Evolutionary conservation across 2,329 filamentous ascomycete species (phyloP), one percentile per base, ranked within the genome.

Genomic region (Colletotrichum tropicale): DNA sequence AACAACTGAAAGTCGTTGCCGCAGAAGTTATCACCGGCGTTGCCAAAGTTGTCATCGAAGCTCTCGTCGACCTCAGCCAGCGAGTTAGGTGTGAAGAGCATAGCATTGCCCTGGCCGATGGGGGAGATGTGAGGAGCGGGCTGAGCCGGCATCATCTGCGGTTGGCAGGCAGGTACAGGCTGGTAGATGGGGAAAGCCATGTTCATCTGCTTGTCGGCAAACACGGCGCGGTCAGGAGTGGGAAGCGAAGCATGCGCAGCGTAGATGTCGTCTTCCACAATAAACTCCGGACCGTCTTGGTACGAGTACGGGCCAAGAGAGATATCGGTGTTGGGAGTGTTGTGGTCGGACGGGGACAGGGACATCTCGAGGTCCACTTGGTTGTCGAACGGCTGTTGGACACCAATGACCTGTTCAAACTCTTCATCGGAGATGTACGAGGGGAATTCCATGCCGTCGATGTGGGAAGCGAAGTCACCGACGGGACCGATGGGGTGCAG

Each of bases 1-100:
- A 90, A 95, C 18, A 95, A 88, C 21, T 90, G 89, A 79, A 95
- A 95, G 82, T 95, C 93, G 13, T 83, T 85, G n/a, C 86, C 85
- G 24, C 58, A 58, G 58, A 76, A 76, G 38, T 73, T 60, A 28
- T 87, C 84, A 12, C 82, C 85, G n/a, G 82, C 85, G 36, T 85
- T 84, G 32, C 81, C 80, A 5, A 85, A 81, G 43, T 85, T 86
- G 34, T 93, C 92, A 55, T 91, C 90, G 78, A 92, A 94, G 52
- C 89, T 90, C 80, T 95, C 93, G 76, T 95, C 93, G 30, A 92
- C 87, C 28, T 91, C 89, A 21, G 87, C 86, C 75, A 92, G 83
- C 0, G 92, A 93, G 56, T 89, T 88, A 64, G 94, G 92, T 12
- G 93, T 94, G 84, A 89, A 94, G 36, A 95, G 88, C 86, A 94